Percentiles rank a stretch among this genome's conserved stretches.
These are phyloP conservation scores for Aspergillus asperescens DNA, from an alignment of 495 filamentous ascomycete genomes.

Conservation along the genomic window DNA sequence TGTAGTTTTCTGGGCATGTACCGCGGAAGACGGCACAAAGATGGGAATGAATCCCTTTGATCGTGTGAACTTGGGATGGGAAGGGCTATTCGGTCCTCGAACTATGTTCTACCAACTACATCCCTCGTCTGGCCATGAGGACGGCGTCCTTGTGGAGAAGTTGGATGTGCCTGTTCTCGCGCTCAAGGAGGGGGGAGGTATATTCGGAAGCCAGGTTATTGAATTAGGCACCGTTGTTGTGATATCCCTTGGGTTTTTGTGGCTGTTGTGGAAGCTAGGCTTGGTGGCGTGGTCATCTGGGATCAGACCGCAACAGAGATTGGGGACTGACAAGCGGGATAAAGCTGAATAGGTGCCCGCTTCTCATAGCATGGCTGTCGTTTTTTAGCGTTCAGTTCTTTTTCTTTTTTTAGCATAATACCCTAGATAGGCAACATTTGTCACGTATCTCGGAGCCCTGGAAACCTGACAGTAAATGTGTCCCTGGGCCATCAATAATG, in stretches of 20 bases:
- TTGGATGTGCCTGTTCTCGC: slow-evolving; percentile 70
- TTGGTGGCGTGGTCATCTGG: slow-evolving; percentile 32
- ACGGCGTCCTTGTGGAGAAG: slow-evolving; percentile 47
- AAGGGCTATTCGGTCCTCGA: slow-evolving; percentile 69
- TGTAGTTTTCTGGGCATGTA: slow-evolving; percentile 90
- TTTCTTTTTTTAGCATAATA: neutral
- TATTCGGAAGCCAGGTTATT: slow-evolving; percentile 53
- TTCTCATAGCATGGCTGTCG: neutral
- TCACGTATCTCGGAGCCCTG: neutral
- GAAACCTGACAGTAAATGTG: neutral
- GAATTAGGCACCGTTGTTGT: slow-evolving; percentile 65
- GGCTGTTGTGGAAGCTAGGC: slow-evolving; percentile 65
- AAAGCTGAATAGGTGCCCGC: slow-evolving; percentile 26
- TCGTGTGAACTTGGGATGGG: slow-evolving; percentile 75
- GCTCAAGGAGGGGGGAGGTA: slow-evolving; percentile 32
- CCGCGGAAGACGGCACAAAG: slow-evolving; percentile 63
- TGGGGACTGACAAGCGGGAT: slow-evolving; percentile 17
- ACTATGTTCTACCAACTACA: slow-evolving; percentile 85
- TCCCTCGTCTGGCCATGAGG: slow-evolving; percentile 41
- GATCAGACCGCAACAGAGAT: slow-evolving; percentile 3
- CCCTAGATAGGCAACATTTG: neutral
- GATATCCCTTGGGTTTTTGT: slow-evolving; percentile 67
- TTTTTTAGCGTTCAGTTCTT: neutral
- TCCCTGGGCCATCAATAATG: neutral
- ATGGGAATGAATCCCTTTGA: slow-evolving; percentile 85